Conservation (phyloP, 1,284 basidiomycete species). For the Apiotrichum gamsii region DNA sequence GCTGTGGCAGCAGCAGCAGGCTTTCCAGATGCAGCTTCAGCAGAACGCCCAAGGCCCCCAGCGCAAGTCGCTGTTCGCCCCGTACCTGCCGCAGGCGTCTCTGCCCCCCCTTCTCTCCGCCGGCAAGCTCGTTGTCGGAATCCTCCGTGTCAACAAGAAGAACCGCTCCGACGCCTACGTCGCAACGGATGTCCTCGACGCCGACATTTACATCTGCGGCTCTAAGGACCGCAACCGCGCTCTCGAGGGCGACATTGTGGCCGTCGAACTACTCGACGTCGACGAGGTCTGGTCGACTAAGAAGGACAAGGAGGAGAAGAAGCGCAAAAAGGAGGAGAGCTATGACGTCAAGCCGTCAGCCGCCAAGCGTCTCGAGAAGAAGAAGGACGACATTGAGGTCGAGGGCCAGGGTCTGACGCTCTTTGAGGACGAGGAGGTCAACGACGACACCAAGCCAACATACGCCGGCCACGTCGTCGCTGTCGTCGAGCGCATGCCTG, state of each 20-base stretch:
- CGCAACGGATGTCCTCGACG: conserved; percentile 96
- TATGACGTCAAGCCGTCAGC: conserved; percentile 65
- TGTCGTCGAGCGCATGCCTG: conserved; percentile 97
- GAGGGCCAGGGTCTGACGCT: conserved; percentile 95
- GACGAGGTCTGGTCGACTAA: conserved; percentile 99
- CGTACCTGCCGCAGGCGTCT: conserved; percentile 95
- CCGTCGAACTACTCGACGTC: conserved; percentile 94
- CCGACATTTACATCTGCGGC: conserved; percentile 97
- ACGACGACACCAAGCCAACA: conserved; percentile 85
- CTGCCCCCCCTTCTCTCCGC: conserved; percentile 95
- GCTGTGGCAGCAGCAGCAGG: conserved; percentile 76
- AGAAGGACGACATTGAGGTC: conserved; percentile 99
- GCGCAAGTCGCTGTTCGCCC: conserved; percentile 97
- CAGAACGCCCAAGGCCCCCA: conserved; percentile 79
- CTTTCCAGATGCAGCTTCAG: conserved; percentile 74
- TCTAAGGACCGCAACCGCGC: conserved; percentile 99
- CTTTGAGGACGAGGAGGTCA: conserved; percentile 97
- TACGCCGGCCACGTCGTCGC: conserved; percentile 93
- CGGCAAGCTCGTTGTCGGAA: conserved; percentile 95
- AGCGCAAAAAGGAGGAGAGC: conserved; percentile 97
- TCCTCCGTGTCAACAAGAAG: conserved; percentile 96
- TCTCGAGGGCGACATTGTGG: conserved; percentile 96
- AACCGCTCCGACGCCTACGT: conserved; percentile 99
- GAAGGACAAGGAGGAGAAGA: conserved; percentile 99
- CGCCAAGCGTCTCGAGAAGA: conserved; percentile 93